Evolutionary conservation across 106 monocot species (phyloP), one percentile per base, ranked within the genome.

Genomic region (Chionographis japonica): DNA sequence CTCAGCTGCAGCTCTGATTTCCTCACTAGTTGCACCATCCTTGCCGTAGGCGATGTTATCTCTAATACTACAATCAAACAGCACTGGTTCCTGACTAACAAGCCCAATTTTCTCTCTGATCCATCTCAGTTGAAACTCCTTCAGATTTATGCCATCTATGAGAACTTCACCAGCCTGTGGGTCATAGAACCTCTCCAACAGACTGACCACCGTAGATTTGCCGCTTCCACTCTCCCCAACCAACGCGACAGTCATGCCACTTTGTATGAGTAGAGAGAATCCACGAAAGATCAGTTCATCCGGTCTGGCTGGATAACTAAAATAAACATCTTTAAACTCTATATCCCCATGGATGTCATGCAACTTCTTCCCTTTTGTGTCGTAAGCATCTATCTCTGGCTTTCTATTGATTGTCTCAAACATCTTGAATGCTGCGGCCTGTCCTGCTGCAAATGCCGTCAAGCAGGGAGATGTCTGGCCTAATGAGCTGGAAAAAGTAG

Each of bases 341-440:
- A 87, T 77, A 27, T 83, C 67, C 52, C 87, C 87, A 15, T 12
- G 62, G 58, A 87, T 74, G 57, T 80, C 76, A 40, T 70, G 52
- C 39, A 72, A 41, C 18, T 4, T 71, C 35, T 42, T 77, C 56
- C 83, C 83, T 19, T 10, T 52, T 8, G 40, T 56, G 55, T 82
- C 79, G 54, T 64, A 83, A 13, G 79, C 69, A 77, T 87, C 83
- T 50, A 87, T 87, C 61, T 80, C 68, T 19, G 87, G 79, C 74
- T 77, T 87, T 40, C 80, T 69, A 13, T 80, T 77, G 65, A 87
- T 83, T 5, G 77, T 83, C 51, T 83, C 63, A 58, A 83, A 83
- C 79, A 87, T 83, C 60, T 83, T 83, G 61, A 58, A 67, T 58
- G 76, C 82, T 56, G 87, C 87, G 12, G 74, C 83, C 71, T 71